phyloP scores from a whole-genome alignment of 352 stramenopile genomes.

The Phytophthora uliginosa region DNA sequence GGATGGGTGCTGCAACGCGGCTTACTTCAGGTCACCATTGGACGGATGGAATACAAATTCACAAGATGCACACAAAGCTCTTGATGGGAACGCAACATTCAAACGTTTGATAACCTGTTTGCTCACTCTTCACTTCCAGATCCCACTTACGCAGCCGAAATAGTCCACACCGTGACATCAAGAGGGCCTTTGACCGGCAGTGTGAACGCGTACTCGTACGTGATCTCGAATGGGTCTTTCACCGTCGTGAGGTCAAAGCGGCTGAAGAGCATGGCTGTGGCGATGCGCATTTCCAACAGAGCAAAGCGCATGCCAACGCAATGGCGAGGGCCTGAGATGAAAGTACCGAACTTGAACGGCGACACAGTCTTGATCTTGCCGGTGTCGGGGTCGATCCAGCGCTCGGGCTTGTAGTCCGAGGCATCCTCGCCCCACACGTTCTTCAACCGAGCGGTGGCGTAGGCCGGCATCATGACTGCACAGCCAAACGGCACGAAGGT shows the following conservation, averaged over 20 bases:
- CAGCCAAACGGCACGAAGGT: constrained; percentile 31
- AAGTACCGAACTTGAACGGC: constrained; percentile 64
- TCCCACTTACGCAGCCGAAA: background rate
- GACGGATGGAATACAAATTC: constrained; percentile 1
- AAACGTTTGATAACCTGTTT: background rate
- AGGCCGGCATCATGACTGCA: constrained; percentile 25
- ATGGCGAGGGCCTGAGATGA: constrained; percentile 60
- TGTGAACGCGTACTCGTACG: constrained; percentile 35
- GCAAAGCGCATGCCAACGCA: constrained; percentile 67
- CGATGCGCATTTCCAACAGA: constrained; percentile 64
- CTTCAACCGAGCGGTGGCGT: constrained; percentile 8
- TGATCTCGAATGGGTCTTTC: constrained; percentile 34
- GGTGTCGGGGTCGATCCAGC: constrained; percentile 14
- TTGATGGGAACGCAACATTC: no score
- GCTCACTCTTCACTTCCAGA: background rate
- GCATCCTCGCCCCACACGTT: constrained; percentile 13
- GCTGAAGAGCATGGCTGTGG: constrained; percentile 44
- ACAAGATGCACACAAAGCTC: no score
- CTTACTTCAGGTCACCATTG: constrained; percentile 2
- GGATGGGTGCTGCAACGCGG: background rate
- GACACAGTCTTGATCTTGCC: constrained; percentile 15
- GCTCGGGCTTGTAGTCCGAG: constrained; percentile 13
- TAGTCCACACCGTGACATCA: constrained; percentile 6
- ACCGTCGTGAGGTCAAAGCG: constrained; percentile 46
- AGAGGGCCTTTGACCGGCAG: constrained; percentile 31